Conservation (phyloP, 2,329 filamentous ascomycete genomes). For the Onygenales sp. region DNA sequence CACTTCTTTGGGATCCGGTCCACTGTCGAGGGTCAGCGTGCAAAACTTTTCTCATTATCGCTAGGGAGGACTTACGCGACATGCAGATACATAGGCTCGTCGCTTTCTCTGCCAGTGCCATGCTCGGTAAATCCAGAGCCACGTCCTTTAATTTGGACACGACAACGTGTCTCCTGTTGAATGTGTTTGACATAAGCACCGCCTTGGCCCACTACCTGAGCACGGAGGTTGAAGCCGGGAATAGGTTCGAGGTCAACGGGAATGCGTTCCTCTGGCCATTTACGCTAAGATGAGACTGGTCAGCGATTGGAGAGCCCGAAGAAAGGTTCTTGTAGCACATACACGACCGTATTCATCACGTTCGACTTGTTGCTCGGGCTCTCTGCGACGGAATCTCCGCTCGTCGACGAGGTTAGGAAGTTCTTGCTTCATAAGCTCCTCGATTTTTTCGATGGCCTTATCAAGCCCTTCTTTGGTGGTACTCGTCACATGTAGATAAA, state of each 20-base stretch:
- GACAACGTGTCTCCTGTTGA: slow-evolving; percentile 86
- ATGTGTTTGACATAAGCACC: slow-evolving; percentile 98
- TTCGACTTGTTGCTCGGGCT: slow-evolving; percentile 67
- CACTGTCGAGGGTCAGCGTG: slow-evolving; percentile 46
- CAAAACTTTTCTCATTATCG: neutral
- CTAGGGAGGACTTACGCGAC: slow-evolving; percentile 61
- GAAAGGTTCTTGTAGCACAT: slow-evolving; percentile 23
- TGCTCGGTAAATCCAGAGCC: slow-evolving; percentile 91
- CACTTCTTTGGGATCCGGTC: slow-evolving; percentile 79
- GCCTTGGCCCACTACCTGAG: slow-evolving; percentile 89
- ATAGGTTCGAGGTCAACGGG: slow-evolving; percentile 84
- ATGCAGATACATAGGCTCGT: slow-evolving; percentile 94
- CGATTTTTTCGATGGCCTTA: slow-evolving; percentile 73
- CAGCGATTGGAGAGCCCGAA: neutral
- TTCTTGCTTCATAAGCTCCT: slow-evolving; percentile 93
- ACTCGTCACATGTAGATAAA: slow-evolving; percentile 93
- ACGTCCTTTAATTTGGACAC: slow-evolving; percentile 95
- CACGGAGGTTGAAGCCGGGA: slow-evolving; percentile 88
- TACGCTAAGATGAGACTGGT: slow-evolving; percentile 52
- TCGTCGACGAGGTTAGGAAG: slow-evolving; percentile 93
- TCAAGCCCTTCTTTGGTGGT: slow-evolving; percentile 88
- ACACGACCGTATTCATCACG: slow-evolving; percentile 85
- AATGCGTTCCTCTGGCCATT: slow-evolving; percentile 98
- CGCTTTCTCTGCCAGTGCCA: slow-evolving; percentile 78
- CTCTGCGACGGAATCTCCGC: slow-evolving; percentile 75